phyloP scores from a whole-genome alignment of 805 yeast species.

The Candida ascalaphidarum region DNA sequence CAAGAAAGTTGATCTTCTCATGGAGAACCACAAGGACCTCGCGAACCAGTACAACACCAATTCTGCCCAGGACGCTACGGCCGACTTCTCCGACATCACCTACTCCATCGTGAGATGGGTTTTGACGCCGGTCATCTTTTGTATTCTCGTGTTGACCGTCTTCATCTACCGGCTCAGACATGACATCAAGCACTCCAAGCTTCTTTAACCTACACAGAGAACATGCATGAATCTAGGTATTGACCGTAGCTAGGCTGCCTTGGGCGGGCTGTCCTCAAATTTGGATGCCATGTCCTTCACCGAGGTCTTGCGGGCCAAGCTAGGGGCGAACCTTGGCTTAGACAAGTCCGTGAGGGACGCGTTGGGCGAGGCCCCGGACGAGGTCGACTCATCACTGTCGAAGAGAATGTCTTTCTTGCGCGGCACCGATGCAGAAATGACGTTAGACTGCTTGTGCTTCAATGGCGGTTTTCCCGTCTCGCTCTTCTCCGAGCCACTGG shows the following conservation, averaged over 20 bases:
- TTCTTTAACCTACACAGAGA: too few relatives aligned
- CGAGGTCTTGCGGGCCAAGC: slow-evolving; percentile 20
- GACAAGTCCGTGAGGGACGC: slow-evolving; percentile 10
- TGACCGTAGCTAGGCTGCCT: too few relatives aligned
- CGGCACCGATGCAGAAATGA: slow-evolving; percentile 16
- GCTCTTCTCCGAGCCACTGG: too few relatives aligned
- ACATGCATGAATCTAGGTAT: too few relatives aligned
- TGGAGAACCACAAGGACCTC: slow-evolving; percentile 32
- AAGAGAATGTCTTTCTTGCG: slow-evolving; percentile 18
- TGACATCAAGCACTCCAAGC: slow-evolving; percentile 55
- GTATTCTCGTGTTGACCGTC: slow-evolving; percentile 32
- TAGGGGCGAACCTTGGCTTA: slow-evolving; percentile 19
- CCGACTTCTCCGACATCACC: slow-evolving; percentile 11
- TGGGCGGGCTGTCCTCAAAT: slow-evolving; percentile 13
- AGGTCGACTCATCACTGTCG: slow-evolving; percentile 4
- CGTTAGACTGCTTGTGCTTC: background rate
- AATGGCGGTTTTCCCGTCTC: background rate
- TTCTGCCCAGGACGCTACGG: slow-evolving; percentile 1
- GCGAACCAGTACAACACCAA: slow-evolving; percentile 15
- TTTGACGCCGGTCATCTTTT: slow-evolving; percentile 30
- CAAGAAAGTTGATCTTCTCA: slow-evolving; percentile 30
- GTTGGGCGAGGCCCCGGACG: slow-evolving; percentile 3
- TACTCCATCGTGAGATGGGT: slow-evolving; percentile 26
- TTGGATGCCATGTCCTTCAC: slow-evolving; percentile 23
- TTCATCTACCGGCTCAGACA: slow-evolving; percentile 47